Evolutionary conservation across 2,329 filamentous ascomycete species (phyloP).

Genomic region (Albophoma yamanashiensis): DNA sequence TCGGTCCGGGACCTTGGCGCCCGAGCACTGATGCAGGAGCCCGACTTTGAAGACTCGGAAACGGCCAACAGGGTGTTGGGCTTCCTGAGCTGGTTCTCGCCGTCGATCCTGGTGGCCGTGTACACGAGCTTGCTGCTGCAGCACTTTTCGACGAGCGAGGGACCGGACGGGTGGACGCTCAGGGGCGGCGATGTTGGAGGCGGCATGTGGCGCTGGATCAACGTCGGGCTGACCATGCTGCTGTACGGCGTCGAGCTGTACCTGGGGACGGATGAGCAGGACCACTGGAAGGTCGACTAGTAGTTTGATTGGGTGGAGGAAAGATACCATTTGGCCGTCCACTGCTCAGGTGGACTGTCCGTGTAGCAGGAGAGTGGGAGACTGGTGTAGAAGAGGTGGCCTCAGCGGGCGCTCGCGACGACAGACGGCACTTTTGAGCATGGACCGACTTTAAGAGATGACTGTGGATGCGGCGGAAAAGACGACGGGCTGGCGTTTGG

Average conservation of each 20-base stretch:
- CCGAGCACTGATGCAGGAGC: slow-evolving; percentile 71
- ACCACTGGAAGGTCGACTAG: slow-evolving; percentile 95
- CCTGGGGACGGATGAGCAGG: slow-evolving; percentile 71
- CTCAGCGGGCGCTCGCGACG: not conserved
- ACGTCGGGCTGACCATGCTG: slow-evolving; percentile 78
- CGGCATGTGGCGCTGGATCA: slow-evolving; percentile 89
- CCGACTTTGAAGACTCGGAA: slow-evolving; percentile 75
- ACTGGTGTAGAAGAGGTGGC: not conserved
- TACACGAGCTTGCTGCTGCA: slow-evolving; percentile 94
- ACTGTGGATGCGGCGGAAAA: not conserved
- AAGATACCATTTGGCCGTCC: not conserved
- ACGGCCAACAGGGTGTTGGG: slow-evolving; percentile 70
- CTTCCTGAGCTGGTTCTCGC: slow-evolving; percentile 86
- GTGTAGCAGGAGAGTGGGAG: not conserved
- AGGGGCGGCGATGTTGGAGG: slow-evolving; percentile 71
- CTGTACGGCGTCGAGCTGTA: slow-evolving; percentile 87
- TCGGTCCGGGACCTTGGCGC: slow-evolving; percentile 82
- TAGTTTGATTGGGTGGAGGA: not conserved
- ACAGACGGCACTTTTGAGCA: not conserved
- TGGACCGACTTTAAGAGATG: not conserved
- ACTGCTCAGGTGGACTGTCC: not conserved
- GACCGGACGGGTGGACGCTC: slow-evolving; percentile 69
- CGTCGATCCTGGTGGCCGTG: slow-evolving; percentile 86
- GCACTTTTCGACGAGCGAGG: slow-evolving; percentile 75
- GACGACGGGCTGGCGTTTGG: slow-evolving; percentile 16